Evolutionary conservation across 768 basidiomycete species (phyloP).

Genomic region (Suillus paluster): DNA sequence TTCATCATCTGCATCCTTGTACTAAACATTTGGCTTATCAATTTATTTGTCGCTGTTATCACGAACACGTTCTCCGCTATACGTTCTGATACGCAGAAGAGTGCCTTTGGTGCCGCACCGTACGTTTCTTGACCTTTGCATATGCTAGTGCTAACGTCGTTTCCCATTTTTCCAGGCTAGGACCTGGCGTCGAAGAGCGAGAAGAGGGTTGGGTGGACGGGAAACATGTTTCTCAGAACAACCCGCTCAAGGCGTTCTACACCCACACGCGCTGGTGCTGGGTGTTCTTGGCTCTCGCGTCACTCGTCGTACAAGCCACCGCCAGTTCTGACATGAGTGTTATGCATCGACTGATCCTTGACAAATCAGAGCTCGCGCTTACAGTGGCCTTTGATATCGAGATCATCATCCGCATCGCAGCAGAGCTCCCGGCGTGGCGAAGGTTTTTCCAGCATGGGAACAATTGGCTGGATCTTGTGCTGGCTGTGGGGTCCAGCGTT

Average conservation of each 20-base stretch:
- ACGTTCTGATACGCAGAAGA: constrained; percentile 81
- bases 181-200: constrained; percentile 51
- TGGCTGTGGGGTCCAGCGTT: constrained; percentile 75
- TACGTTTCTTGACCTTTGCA: constrained; percentile 14
- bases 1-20: constrained; percentile 85
- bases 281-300: constrained; percentile 74
- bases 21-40: constrained; percentile 94
- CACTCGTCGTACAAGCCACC: constrained; percentile 75
- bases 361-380: constrained; percentile 72
- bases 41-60: constrained; percentile 94
- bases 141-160: not conserved
- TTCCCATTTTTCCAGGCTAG: constrained; percentile 35
- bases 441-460: constrained; percentile 60
- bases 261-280: constrained; percentile 69
- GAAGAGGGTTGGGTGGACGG: constrained; percentile 68
- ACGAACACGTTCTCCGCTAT: constrained; percentile 92
- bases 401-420: constrained; percentile 74
- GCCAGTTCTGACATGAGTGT: constrained; percentile 54
- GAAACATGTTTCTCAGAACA: constrained; percentile 46
- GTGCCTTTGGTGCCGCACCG: constrained; percentile 83
- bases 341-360: constrained; percentile 53
- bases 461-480: constrained; percentile 77
- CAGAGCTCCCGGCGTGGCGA: constrained; percentile 82
- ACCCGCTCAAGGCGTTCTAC: constrained; percentile 58
- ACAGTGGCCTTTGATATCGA: constrained; percentile 89